Base-by-base conservation (phyloP, 768 basidiomycete genomes). In the Psilocybe cubensis region DNA sequence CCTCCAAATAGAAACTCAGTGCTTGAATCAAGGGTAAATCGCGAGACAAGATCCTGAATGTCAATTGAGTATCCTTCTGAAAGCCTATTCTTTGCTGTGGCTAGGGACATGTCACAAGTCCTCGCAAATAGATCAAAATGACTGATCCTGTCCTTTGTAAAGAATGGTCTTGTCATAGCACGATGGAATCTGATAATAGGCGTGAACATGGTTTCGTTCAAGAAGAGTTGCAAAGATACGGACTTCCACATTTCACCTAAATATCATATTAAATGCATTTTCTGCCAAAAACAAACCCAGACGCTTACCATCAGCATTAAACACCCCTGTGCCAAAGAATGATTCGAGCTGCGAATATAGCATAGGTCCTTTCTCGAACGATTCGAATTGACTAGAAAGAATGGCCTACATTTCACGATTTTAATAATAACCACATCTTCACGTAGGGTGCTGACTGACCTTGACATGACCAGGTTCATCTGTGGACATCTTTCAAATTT, bases 241-340 rank as follows among this genome's bases (percentile, higher is more conserved):
- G 63, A 87, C 85, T 85, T 90, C 89, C 89, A 90, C 70, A 83
- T 76, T 1, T 87, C 84, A n/a, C 86, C 86, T 86, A 43, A 3
- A 52, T 24, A 20, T 12, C 29, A 11, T 41, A 20, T 58, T 21
- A 52, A 44, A 41, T 21, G 52, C 38, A 18, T 18, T 29, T 38
- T 0, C 21, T 17, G 4, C 50, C 52, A 3, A 44, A 40, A 27
- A 20, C 11, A 48, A 64, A 17, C 44, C 31, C 40, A 12, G 42
- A 29, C 46, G 62, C 71, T 12, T 60, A 81, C 84, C 85, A 68
- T 87, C 83, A 2, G 79, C 77, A 61, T 83, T 83, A 69, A 87
- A 88, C 0, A 87, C 79, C 0, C 86, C 86, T 2, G 74, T 74
- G 0, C 86, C 86, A 3, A 87, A 71, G 3, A 83, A 62, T 4